Evolutionary conservation across 1,284 basidiomycete genomes (phyloP).

Genomic region (Anthracocystis panici-leucophaei): DNA sequence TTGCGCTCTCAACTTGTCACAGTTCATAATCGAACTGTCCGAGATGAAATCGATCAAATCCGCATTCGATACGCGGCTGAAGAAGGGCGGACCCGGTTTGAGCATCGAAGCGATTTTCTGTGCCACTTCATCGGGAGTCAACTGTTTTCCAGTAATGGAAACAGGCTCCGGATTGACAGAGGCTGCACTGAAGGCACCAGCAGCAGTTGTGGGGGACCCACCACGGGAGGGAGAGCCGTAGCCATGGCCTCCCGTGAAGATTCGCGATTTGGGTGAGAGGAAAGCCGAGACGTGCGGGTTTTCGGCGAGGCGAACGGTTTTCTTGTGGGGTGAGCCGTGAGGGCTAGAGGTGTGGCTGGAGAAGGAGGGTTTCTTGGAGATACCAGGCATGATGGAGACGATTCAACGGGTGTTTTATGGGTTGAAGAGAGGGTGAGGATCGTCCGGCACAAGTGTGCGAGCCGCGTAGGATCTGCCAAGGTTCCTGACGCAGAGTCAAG

Average conservation of each 20-base stretch:
- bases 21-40: constrained; percentile 58
- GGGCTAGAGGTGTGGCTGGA: constrained; percentile 8
- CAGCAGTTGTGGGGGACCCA: background rate
- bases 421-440: too few species aligned
- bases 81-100: constrained; percentile 62
- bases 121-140: constrained; percentile 54
- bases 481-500: too few species aligned
- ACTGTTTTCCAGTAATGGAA: constrained; percentile 39
- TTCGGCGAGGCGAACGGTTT: constrained; percentile 39
- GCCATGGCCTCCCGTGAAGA: constrained; percentile 45
- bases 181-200: constrained; percentile 16
- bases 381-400: constrained; percentile 26
- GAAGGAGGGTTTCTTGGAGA: constrained; percentile 36
- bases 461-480: too few species aligned
- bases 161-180: constrained; percentile 20
- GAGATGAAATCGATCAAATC: constrained; percentile 58
- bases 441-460: too few species aligned
- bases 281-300: constrained; percentile 55
- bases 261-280: constrained; percentile 55
- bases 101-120: constrained; percentile 62
- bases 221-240: constrained; percentile 20
- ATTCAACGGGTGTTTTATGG: too few species aligned
- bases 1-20: constrained; percentile 38
- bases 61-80: constrained; percentile 54
- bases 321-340: constrained; percentile 29